These are phyloP conservation scores for Zymoseptoria passerinii DNA, from an alignment of 2,329 filamentous ascomycete genomes.

Conservation along the genomic window DNA sequence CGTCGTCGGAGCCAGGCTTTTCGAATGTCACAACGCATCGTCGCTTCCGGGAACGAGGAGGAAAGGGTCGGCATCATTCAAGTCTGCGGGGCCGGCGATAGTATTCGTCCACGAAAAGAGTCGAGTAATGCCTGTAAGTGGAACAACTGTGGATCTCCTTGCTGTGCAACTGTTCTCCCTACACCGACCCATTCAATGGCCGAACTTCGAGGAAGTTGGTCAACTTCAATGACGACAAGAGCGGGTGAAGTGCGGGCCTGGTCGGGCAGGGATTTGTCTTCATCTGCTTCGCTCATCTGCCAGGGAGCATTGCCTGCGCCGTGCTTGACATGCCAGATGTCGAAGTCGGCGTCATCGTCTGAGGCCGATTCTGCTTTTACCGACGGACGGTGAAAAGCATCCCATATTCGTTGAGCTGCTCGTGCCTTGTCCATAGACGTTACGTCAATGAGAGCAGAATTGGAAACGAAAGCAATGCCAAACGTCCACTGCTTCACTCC, in stretches of 20 bases:
- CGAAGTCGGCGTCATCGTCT: conserved; percentile 46
- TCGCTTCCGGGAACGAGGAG: background rate
- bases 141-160: conserved; percentile 1
- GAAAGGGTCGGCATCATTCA: background rate
- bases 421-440: conserved; percentile 19
- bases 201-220: conserved; percentile 64
- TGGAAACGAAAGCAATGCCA: conserved; percentile 64
- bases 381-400: conserved; percentile 15
- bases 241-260: conserved; percentile 42
- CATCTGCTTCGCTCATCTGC: conserved; percentile 22
- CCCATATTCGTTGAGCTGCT: conserved; percentile 37
- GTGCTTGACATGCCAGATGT: conserved; percentile 59
- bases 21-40: background rate
- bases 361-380: conserved; percentile 38
- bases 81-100: background rate
- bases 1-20: background rate
- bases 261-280: conserved; percentile 26
- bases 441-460: conserved; percentile 27
- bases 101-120: conserved; percentile 4
- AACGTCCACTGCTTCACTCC: conserved; percentile 66
- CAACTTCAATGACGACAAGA: conserved; percentile 67
- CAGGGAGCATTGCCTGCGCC: conserved; percentile 24
- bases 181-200: conserved; percentile 64
- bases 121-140: conserved; percentile 16
- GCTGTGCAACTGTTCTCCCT: conserved; percentile 1